Base-by-base conservation (phyloP, 805 yeast species). In the Trichomonascus vanleenenianus region DNA sequence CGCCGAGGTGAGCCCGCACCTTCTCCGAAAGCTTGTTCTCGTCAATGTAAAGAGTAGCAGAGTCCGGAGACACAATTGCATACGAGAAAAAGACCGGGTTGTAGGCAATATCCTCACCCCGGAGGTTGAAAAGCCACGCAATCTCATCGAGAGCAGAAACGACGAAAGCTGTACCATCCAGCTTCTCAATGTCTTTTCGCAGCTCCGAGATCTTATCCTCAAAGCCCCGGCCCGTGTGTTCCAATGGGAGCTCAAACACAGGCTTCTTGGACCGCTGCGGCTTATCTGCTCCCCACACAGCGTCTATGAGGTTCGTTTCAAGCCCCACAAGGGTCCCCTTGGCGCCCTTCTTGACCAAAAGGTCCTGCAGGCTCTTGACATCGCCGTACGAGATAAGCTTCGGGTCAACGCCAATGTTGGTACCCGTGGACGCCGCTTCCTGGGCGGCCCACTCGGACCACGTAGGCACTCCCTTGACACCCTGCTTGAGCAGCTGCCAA, bases 81-180 rank as follows among this genome's bases (percentile, higher is more conserved):
- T 80, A 84, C 7, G 89, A 71, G 64, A 79, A 87, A 61, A 91
- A 93, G 1, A 88, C 91, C 0, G 97, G 97, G 57, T 83, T 82
- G 60, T 74, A 91, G 3, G 81, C 81, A 48, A 91, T 81, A 61
- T 91, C 97, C 18, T 73, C 75, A 3, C 89, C 85, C 52, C 98
- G 77, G 46, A 91, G 66, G 59, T 91, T 91, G 59, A 88, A 74
- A 37, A 88, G 65, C 96, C 96, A 89, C 6, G 95, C 93, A 50
- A 88, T 78, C 54, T 89, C 96, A 66, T 91, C 97, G 43, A 89
- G 65, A 1, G 88, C 79, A n/a, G 79, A 71, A 2, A 85, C 69
- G 11, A 88, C 67, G 39, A 85, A 69, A 1, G 77, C 74, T 7
- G 51, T 62, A 52, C 46, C 75, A 58, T 30, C 60, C 48, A 39